Conservation (phyloP, 768 basidiomycete genomes). For the Phlebiopsis flavidoalba region DNA sequence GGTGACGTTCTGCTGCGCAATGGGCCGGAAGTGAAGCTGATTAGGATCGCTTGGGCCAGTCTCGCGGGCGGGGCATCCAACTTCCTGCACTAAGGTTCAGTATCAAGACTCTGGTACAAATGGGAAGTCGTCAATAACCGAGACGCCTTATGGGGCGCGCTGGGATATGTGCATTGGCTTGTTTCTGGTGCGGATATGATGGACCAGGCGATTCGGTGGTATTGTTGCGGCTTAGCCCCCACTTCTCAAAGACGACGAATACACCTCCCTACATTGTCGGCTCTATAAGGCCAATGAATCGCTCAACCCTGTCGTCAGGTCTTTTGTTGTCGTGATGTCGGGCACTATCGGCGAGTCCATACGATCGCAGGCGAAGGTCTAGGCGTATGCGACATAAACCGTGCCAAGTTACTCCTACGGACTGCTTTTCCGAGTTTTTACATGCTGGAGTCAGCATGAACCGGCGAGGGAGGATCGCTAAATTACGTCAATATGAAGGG, state of each 20-base stretch:
- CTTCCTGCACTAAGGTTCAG: constrained; percentile 80
- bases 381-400: constrained; percentile 85
- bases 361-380: constrained; percentile 88
- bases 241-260: constrained; percentile 91
- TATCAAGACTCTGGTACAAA: constrained; percentile 91
- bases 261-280: constrained; percentile 91
- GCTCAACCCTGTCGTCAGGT: constrained; percentile 96
- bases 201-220: constrained; percentile 86
- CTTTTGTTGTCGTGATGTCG: constrained; percentile 87
- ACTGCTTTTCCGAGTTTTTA: constrained; percentile 88
- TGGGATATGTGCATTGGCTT: constrained; percentile 87
- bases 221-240: constrained; percentile 95
- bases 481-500: constrained; percentile 82
- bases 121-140: constrained; percentile 92
- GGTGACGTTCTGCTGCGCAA: constrained; percentile 71
- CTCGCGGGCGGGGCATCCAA: constrained; percentile 77
- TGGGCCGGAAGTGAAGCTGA: constrained; percentile 80
- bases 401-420: constrained; percentile 86
- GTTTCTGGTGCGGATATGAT: constrained; percentile 93
- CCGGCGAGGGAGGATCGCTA: constrained; percentile 83
- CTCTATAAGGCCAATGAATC: constrained; percentile 92
- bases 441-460: constrained; percentile 85
- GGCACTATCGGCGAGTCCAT: constrained; percentile 83
- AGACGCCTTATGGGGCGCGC: constrained; percentile 87
- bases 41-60: constrained; percentile 83